Evolutionary conservation across 2,329 filamentous ascomycete species (phyloP), one percentile per base, ranked within the genome.

Genomic region (Trichoderma koningiopsis): DNA sequence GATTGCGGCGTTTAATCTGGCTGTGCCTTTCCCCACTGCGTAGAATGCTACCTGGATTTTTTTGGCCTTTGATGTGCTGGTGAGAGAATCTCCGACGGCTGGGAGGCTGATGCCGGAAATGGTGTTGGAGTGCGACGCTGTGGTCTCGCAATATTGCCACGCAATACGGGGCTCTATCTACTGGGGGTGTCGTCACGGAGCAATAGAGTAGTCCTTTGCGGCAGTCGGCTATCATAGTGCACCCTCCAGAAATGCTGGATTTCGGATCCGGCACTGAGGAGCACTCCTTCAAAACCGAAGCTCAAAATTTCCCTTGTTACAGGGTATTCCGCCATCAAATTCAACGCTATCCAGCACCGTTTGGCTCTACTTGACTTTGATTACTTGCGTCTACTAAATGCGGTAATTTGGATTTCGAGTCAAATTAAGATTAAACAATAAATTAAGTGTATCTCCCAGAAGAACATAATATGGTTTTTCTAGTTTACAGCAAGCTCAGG

Each of bases 51-150:
- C 40, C n/a, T 43, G 7, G 6, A 8, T 1, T 4, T 27, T 27
- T 27, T 27, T 27, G 5, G 5, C 5, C 19, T 40, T 5, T 33
- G 7, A 19, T 5, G 43, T 5, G 10, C 22, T 49, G 14, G 47
- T 13, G 22, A 61, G 47, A 49, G 59, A 61, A 61, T 61, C 59
- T 52, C 40, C 59, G 59, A 43, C 47, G 27, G 37, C 31, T 40
- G 29, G 14, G 37, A 14, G 14, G 19, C 43, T 49, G 43, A 31
- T 24, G 40, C 47, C 40, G 59, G 40, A 40, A 61, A 49, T 61
- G 31, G 59, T 22, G 16, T 29, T 29, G 47, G 27, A 61, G 29
- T 49, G 22, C 31, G 19, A 61, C 59, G 29, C 59, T 61, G 29
- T 19, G 10, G 31, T 19, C 27, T 33, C 27, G 8, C 49, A 16